Evolutionary conservation across 2,329 filamentous ascomycete species (phyloP).

Genomic region (Bipolaris oryzae): DNA sequence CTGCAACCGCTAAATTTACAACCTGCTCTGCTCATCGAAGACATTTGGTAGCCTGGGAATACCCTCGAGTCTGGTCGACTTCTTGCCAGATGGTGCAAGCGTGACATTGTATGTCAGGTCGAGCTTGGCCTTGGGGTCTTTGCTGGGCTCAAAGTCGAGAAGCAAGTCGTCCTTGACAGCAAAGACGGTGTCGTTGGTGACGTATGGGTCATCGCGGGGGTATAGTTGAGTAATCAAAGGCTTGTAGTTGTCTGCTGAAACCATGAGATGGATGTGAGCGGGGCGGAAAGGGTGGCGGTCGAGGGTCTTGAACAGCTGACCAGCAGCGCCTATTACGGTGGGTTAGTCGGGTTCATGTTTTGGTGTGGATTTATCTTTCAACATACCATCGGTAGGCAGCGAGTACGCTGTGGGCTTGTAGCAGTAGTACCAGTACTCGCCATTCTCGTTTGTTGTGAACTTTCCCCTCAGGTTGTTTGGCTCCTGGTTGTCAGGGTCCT

Average conservation of each 20-base stretch:
- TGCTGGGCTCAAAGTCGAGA: constrained; percentile 62
- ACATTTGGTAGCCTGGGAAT: constrained; percentile 41
- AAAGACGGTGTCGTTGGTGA: constrained; percentile 65
- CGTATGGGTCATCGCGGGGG: constrained; percentile 63
- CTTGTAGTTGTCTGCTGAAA: constrained; percentile 61
- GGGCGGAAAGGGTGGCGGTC: constrained; percentile 66
- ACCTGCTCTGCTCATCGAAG: constrained; percentile 30
- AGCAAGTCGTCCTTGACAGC: constrained; percentile 67
- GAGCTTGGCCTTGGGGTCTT: constrained; percentile 60
- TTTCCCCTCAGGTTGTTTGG: constrained; percentile 79
- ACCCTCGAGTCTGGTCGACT: constrained; percentile 40
- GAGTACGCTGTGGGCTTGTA: constrained; percentile 76
- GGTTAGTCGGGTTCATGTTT: constrained; percentile 3
- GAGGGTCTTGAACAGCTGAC: constrained; percentile 58
- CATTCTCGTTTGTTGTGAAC: constrained; percentile 72
- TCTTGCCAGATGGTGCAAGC: constrained; percentile 53
- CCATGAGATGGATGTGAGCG: constrained; percentile 66
- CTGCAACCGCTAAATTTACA: constrained; percentile 26
- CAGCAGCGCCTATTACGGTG: constrained; percentile 53
- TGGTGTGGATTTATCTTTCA: neutral
- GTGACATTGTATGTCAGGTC: constrained; percentile 68
- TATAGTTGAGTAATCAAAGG: constrained; percentile 65
- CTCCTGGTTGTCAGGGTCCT: constrained; percentile 72
- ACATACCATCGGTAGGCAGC: constrained; percentile 65
- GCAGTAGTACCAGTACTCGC: constrained; percentile 76